A percentile compares a stretch with the other conserved stretches of the same genome.
phyloP scores from a whole-genome alignment of 495 filamentous ascomycete genomes.

The Annulohypoxylon bovei region DNA sequence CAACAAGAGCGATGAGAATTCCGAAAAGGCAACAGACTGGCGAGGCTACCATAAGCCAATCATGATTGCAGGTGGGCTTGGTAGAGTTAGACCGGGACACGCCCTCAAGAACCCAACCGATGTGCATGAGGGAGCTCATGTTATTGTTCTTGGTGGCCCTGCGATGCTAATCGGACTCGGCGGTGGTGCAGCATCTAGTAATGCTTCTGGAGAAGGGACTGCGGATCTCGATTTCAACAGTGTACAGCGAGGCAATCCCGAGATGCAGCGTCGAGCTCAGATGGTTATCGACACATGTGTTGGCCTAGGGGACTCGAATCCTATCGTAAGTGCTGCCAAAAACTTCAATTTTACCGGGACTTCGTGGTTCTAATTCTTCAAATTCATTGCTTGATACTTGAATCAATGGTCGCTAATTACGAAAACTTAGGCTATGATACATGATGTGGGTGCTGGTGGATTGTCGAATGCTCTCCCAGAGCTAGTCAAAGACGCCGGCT shows the following conservation, averaged over 20 bases:
- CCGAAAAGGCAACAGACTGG: slow-evolving; percentile 67
- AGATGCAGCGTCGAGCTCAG: slow-evolving; percentile 93
- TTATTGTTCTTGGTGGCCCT: slow-evolving; percentile 93
- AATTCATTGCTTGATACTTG: background rate
- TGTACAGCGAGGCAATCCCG: slow-evolving; percentile 93
- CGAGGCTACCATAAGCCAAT: slow-evolving; percentile 98
- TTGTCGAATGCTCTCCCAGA: slow-evolving; percentile 94
- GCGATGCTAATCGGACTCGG: slow-evolving; percentile 98
- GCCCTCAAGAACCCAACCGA: slow-evolving; percentile 81
- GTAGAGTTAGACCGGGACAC: slow-evolving; percentile 93
- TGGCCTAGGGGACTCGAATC: slow-evolving; percentile 81
- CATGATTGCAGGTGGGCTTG: slow-evolving; percentile 97
- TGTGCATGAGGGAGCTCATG: slow-evolving; percentile 82
- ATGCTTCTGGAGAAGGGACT: slow-evolving; percentile 85
- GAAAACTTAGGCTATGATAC: slow-evolving; percentile 73
- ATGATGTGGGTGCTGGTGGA: slow-evolving; percentile 96
- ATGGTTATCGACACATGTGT: slow-evolving; percentile 91
- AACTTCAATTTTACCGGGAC: background rate
- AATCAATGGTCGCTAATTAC: background rate
- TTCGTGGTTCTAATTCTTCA: background rate
- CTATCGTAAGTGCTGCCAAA: slow-evolving; percentile 62
- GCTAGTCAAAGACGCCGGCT: slow-evolving; percentile 87
- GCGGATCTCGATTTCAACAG: slow-evolving; percentile 94
- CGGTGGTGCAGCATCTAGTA: slow-evolving; percentile 93
- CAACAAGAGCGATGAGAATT: slow-evolving; percentile 59